Percentiles rank a stretch among this genome's conserved stretches.
phyloP scores from a whole-genome alignment of 2,329 filamentous ascomycete genomes.

The Stemphylium lycopersici region DNA sequence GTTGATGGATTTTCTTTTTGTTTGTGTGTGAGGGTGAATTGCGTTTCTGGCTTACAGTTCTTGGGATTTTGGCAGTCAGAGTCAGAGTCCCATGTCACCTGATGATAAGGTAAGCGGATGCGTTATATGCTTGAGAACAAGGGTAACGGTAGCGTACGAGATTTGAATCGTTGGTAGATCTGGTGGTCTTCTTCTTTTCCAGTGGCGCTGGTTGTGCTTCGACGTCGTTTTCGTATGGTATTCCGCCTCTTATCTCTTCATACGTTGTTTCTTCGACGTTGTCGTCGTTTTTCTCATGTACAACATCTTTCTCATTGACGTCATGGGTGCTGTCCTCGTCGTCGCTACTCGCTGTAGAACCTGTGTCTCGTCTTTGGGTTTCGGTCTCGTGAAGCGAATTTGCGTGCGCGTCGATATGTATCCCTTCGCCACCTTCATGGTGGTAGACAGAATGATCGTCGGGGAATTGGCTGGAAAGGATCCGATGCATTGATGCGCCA shows the following conservation, averaged over 20 bases:
- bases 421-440: constrained; percentile 37
- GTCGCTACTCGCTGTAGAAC: constrained; percentile 1
- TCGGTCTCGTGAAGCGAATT: constrained; percentile 34
- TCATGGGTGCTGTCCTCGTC: constrained; percentile 16
- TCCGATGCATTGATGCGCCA: constrained; percentile 31
- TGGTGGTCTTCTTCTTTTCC: constrained; percentile 34
- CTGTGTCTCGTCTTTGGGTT: constrained; percentile 26
- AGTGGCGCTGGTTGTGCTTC: constrained; percentile 27
- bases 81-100: constrained; percentile 55
- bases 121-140: background rate
- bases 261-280: constrained; percentile 23
- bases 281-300: constrained; percentile 21
- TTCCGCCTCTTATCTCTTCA: constrained; percentile 36
- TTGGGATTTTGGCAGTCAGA: constrained; percentile 54
- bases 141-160: constrained; percentile 28
- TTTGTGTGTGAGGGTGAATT: background rate
- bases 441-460: constrained; percentile 47
- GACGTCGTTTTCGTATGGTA: constrained; percentile 40
- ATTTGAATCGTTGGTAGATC: constrained; percentile 42
- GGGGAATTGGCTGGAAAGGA: constrained; percentile 39
- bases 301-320: constrained; percentile 9
- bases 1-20: background rate
- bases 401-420: constrained; percentile 28
- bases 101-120: constrained; percentile 4
- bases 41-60: constrained; percentile 10